These are phyloP conservation scores for Chalciporus pseudorubinellus DNA, from an alignment of 768 basidiomycete species.

Conservation along the genomic window DNA sequence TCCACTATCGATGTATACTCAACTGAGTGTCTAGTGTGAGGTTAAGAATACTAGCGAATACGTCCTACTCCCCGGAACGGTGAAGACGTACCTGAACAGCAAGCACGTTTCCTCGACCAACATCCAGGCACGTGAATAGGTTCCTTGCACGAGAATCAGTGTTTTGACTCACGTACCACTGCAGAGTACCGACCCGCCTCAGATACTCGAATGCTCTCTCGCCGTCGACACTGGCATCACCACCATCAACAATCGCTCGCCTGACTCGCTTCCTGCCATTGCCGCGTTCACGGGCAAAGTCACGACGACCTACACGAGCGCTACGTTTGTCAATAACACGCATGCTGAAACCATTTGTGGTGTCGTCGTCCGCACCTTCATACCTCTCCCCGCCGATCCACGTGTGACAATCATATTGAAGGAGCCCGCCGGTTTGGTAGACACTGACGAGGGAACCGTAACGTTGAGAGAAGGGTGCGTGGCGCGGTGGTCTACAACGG, in stretches of 20 bases:
- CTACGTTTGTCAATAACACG: constrained; percentile 14
- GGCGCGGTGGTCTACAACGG: constrained; percentile 21
- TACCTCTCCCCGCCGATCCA: constrained; percentile 29
- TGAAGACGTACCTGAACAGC: constrained; percentile 29
- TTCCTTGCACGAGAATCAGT: not conserved
- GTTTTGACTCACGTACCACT: not conserved
- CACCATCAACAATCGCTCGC: constrained; percentile 11
- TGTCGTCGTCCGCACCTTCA: constrained; percentile 23
- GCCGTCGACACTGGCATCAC: constrained; percentile 17
- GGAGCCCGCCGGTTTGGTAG: constrained; percentile 26
- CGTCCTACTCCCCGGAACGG: constrained; percentile 26
- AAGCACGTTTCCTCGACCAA: constrained; percentile 26
- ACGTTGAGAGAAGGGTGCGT: constrained; percentile 9
- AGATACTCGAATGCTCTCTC: constrained; percentile 20
- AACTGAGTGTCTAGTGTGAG: constrained; percentile 13
- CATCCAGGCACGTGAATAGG: constrained; percentile 16
- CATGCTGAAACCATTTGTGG: constrained; percentile 10
- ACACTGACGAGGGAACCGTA: constrained; percentile 14
- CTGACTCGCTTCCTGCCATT: constrained; percentile 9
- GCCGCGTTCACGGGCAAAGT: constrained; percentile 4
- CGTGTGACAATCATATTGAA: constrained; percentile 26
- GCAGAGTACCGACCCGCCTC: constrained; percentile 15
- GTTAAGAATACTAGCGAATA: constrained; percentile 28
- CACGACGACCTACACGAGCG: constrained; percentile 19
- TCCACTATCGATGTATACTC: not conserved